phyloP scores from a whole-genome alignment of 2,329 filamentous ascomycete genomes.

The Cladosporium velox region DNA sequence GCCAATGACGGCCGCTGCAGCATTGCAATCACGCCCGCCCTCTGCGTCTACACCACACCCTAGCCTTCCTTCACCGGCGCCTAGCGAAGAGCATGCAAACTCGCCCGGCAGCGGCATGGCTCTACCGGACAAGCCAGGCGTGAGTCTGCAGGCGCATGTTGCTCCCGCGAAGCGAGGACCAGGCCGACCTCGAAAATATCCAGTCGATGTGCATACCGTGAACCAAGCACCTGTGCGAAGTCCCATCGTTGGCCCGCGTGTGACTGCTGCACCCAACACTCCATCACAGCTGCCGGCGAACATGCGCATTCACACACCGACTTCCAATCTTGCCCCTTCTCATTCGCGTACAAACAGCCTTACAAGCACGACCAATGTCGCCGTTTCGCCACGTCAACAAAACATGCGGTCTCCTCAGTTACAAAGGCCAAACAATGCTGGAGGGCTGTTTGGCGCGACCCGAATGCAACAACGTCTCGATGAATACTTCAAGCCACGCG shows the following conservation, averaged over 20 bases:
- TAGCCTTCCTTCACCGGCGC: conserved; percentile 63
- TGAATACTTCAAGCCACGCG: neutral
- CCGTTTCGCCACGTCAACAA: neutral
- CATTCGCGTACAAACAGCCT: neutral
- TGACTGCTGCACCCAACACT: neutral
- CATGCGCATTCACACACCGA: neutral
- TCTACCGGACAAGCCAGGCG: neutral
- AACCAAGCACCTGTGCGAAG: neutral
- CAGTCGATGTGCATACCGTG: neutral
- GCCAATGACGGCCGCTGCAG: conserved; percentile 6
- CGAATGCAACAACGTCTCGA: conserved; percentile 14
- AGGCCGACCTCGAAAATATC: conserved; percentile 9
- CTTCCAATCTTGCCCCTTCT: neutral
- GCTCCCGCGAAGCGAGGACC: neutral
- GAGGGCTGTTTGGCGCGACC: neutral
- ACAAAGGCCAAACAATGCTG: neutral
- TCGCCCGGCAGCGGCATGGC: neutral
- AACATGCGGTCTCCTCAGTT: neutral
- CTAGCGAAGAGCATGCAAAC: conserved; percentile 57
- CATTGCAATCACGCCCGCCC: neutral
- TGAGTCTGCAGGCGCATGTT: neutral
- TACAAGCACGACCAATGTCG: neutral
- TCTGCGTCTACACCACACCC: conserved; percentile 5
- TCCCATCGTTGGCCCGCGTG: neutral
- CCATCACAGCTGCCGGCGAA: neutral